Evolutionary conservation across 1,139 yeast species (phyloP).

Genomic region (Nakaseomyces nivariensis): DNA sequence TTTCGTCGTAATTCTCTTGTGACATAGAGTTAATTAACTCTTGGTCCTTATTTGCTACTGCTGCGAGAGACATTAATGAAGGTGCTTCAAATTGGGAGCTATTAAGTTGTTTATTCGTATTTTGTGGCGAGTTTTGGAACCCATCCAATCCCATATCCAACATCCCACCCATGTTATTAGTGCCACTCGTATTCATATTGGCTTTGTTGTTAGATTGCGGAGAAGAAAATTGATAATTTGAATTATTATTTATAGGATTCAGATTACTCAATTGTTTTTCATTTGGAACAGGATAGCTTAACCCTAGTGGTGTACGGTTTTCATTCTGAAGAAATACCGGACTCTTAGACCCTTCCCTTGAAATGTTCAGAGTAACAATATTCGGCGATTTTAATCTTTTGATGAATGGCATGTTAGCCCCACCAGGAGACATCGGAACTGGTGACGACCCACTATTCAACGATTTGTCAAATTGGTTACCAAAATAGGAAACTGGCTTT

Average conservation of each 20-base stretch:
- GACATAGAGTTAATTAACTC: constrained; percentile 2
- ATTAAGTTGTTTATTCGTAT: not conserved
- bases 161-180: not conserved
- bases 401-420: constrained; percentile 23
- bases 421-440: constrained; percentile 10
- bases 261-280: constrained; percentile 2
- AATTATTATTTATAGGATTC: not conserved
- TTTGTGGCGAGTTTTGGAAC: not conserved
- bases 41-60: constrained; percentile 1
- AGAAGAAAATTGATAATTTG: not conserved
- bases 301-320: constrained; percentile 1
- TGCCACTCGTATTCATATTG: not conserved
- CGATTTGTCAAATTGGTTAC: not conserved
- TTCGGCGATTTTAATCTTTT: constrained; percentile 29
- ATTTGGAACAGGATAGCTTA: constrained; percentile 1
- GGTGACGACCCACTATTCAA: constrained; percentile 1
- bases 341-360: constrained; percentile 28
- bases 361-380: constrained; percentile 29
- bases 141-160: not conserved
- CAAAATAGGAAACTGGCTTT: constrained; percentile 9
- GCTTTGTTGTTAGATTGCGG: not conserved
- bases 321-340: constrained; percentile 19
- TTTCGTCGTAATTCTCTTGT: not conserved
- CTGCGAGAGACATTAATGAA: constrained; percentile 1
- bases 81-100: not conserved